A percentile compares a stretch with the other conserved stretches of the same genome.
Evolutionary conservation across 345 rosid genomes (phyloP).

Genomic region (Eucalyptus sp.): DNA sequence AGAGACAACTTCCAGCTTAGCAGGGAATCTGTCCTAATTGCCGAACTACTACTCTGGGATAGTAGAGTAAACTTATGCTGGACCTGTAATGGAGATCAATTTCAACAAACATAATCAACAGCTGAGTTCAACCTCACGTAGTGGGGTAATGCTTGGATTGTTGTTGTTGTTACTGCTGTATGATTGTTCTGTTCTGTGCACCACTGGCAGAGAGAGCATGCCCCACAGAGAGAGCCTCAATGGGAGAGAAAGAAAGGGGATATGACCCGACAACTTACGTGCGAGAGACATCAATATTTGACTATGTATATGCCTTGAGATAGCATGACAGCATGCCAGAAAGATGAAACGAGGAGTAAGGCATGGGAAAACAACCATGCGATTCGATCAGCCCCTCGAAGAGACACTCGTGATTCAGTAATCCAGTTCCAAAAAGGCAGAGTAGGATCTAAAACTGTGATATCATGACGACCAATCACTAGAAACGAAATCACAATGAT

Average conservation of each 20-base stretch:
- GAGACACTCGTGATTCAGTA: not conserved
- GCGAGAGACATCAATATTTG: not conserved
- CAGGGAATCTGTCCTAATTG: not conserved
- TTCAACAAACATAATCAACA: not conserved
- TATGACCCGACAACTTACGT: not conserved
- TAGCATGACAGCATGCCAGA: not conserved
- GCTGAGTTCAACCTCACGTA: not conserved
- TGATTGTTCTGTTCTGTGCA: not conserved
- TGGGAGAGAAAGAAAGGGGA: not conserved
- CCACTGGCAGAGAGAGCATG: fast-evolving
- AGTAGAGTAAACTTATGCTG: not conserved
- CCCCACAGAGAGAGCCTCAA: not conserved
- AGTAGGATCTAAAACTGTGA: not conserved
- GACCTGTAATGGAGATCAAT: not conserved
- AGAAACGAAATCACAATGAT: not conserved
- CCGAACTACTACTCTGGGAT: not conserved
- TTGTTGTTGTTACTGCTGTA: not conserved
- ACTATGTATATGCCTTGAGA: not conserved
- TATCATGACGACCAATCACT: not conserved
- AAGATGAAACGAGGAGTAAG: not conserved
- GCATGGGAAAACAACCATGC: not conserved
- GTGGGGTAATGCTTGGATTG: not conserved
- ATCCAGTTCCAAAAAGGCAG: not conserved
- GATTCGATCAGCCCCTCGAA: not conserved
- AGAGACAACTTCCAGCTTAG: not conserved